These are phyloP conservation scores for Lactifluus hygrophoroides DNA, from an alignment of 768 basidiomycete genomes.

Conservation along the genomic window DNA sequence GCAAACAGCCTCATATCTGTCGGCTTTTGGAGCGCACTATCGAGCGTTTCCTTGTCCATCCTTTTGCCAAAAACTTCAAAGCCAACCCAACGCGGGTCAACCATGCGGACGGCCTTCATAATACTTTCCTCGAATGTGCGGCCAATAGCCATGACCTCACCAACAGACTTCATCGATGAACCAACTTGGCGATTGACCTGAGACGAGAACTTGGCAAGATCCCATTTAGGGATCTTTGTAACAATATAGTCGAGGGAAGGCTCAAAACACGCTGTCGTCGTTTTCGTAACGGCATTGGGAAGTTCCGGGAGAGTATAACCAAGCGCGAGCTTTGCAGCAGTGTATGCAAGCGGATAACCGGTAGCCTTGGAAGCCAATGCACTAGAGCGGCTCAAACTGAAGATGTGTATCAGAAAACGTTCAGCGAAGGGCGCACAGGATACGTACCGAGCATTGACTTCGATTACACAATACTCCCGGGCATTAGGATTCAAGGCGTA, in stretches of 20 bases:
- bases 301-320: conserved; percentile 96
- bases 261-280: conserved; percentile 98
- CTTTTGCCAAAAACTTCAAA: conserved; percentile 92
- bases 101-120: conserved; percentile 96
- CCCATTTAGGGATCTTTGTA: conserved; percentile 99
- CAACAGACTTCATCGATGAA: conserved; percentile 98
- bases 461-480: conserved; percentile 95
- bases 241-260: conserved; percentile 99
- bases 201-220: conserved; percentile 91
- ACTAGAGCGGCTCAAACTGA: conserved; percentile 66
- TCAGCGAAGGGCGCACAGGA: neutral
- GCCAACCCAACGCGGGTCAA: conserved; percentile 93
- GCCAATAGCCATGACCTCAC: conserved; percentile 99
- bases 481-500: conserved; percentile 93
- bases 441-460: conserved; percentile 85
- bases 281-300: conserved; percentile 98
- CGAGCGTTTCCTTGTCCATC: conserved; percentile 53
- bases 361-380: conserved; percentile 98
- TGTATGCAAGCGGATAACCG: conserved; percentile 97
- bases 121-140: conserved; percentile 98
- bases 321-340: conserved; percentile 96
- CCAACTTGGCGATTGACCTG: conserved; percentile 94
- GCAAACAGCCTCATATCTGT: conserved; percentile 97
- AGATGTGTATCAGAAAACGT: neutral
- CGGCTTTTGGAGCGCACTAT: conserved; percentile 67